Conservation (phyloP, 1,139 yeast species). For the Blastobotrys raffinosifermentans region DNA sequence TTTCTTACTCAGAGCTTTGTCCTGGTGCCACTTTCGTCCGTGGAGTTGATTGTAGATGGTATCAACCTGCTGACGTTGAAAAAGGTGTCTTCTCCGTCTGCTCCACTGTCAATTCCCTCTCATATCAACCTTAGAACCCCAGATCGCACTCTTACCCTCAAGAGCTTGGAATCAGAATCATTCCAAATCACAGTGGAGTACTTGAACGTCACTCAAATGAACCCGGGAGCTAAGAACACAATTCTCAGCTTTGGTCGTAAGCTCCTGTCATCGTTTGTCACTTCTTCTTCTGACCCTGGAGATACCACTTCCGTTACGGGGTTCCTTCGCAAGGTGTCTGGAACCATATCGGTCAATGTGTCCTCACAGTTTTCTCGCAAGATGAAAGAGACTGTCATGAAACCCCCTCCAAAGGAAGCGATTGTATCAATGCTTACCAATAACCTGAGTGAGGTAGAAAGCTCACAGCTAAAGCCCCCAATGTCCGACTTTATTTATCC, state of each 20-base stretch:
- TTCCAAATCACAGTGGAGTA: slow-evolving; percentile 32
- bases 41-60: slow-evolving; percentile 30
- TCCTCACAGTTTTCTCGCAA: slow-evolving; percentile 29
- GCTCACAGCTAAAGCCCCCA: slow-evolving; percentile 31
- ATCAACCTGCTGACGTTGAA: slow-evolving; percentile 25
- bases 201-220: slow-evolving; percentile 34
- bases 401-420: slow-evolving; percentile 37
- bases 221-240: slow-evolving; percentile 22
- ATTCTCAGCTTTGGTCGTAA: slow-evolving; percentile 31
- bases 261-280: slow-evolving; percentile 29
- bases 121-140: slow-evolving; percentile 26
- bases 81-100: slow-evolving; percentile 26
- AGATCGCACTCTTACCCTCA: slow-evolving; percentile 23
- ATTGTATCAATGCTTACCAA: slow-evolving; percentile 31
- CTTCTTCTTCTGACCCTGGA: slow-evolving; percentile 29
- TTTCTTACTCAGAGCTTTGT: slow-evolving; percentile 37
- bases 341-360: slow-evolving; percentile 28
- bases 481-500: slow-evolving; percentile 36
- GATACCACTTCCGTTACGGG: slow-evolving; percentile 31
- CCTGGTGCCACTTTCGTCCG: slow-evolving; percentile 30
- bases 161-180: slow-evolving; percentile 25
- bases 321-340: slow-evolving; percentile 31
- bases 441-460: slow-evolving; percentile 26
- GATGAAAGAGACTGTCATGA: slow-evolving; percentile 37
- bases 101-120: slow-evolving; percentile 24